A percentile compares a stretch with the other conserved stretches of the same genome.
Evolutionary conservation across 164 flowering plant species (phyloP).

Genomic region (Vitis amurensis): DNA sequence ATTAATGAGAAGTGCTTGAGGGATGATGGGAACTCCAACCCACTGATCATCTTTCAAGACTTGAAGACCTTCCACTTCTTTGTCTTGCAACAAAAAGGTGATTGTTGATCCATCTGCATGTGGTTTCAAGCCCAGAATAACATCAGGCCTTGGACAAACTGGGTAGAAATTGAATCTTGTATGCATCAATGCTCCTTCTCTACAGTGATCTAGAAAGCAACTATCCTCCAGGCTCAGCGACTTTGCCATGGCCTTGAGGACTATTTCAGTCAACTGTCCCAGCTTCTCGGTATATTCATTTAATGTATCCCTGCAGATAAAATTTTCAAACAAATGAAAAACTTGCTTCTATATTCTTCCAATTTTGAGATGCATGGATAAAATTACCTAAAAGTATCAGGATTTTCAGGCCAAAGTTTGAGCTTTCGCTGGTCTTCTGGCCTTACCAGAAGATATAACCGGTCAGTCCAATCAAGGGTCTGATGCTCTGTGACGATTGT

Average conservation of each 20-base stretch:
- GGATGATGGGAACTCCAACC: conserved; percentile 40
- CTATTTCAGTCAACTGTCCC: conserved; percentile 11
- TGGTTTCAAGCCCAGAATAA: conserved; percentile 46
- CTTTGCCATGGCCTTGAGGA: conserved; percentile 40
- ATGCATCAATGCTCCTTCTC: conserved; percentile 16
- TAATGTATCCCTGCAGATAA: conserved; percentile 31
- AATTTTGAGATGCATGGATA: conserved; percentile 1
- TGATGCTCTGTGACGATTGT: conserved; percentile 15
- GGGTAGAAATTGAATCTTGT: conserved; percentile 55
- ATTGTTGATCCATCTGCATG: conserved; percentile 55
- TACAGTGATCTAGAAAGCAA: conserved; percentile 30
- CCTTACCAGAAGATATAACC: conserved; percentile 7
- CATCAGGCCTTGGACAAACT: conserved; percentile 43
- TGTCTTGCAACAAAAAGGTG: conserved; percentile 54
- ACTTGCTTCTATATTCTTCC: no score
- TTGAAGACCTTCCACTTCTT: conserved; percentile 63
- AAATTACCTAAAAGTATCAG: conserved; percentile 25
- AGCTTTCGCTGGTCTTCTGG: conserved; percentile 25
- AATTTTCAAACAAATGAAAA: background rate
- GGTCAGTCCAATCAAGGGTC: conserved; percentile 26
- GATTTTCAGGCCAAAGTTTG: conserved; percentile 28
- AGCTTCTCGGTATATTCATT: conserved; percentile 29
- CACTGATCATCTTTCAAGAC: conserved; percentile 46
- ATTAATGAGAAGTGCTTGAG: conserved; percentile 49
- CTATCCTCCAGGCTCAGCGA: conserved; percentile 43